These are phyloP conservation scores for Cutaneotrichosporon sp. DNA, from an alignment of 1,284 basidiomycete species.

Conservation along the genomic window DNA sequence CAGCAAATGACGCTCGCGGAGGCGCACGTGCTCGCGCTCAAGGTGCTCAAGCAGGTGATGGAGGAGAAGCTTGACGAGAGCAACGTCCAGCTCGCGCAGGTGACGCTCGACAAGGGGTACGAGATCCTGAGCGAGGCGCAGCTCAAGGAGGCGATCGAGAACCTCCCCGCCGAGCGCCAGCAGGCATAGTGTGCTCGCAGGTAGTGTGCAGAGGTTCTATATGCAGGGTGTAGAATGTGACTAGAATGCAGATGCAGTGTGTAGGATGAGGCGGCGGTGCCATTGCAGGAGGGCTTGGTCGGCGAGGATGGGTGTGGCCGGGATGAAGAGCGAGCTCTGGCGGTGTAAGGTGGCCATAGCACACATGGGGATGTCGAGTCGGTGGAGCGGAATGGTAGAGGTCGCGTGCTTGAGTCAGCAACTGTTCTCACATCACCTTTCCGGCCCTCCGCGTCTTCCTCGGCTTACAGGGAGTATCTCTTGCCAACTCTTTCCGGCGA, in stretches of 20 bases:
- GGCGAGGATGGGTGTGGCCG: not conserved
- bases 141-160: conserved; percentile 76
- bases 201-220: conserved; percentile 17
- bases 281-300: no score
- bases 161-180: conserved; percentile 31
- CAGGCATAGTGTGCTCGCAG: conserved; percentile 15
- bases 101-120: conserved; percentile 74
- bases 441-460: no score
- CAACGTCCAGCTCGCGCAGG: conserved; percentile 96
- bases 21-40: conserved; percentile 81
- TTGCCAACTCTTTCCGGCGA: no score
- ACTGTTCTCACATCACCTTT: no score
- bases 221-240: conserved; percentile 9
- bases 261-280: not conserved
- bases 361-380: no score
- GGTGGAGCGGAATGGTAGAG: no score
- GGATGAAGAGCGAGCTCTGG: no score
- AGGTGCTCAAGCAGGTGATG: conserved; percentile 98
- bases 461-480: no score
- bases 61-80: conserved; percentile 98
- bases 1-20: conserved; percentile 92
- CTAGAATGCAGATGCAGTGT: not conserved
- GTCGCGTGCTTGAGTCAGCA: no score
- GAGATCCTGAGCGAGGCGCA: conserved; percentile 75
- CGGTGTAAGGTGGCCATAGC: no score